phyloP scores from a whole-genome alignment of 805 yeast species.

The Kodamaea lidongshanica region DNA sequence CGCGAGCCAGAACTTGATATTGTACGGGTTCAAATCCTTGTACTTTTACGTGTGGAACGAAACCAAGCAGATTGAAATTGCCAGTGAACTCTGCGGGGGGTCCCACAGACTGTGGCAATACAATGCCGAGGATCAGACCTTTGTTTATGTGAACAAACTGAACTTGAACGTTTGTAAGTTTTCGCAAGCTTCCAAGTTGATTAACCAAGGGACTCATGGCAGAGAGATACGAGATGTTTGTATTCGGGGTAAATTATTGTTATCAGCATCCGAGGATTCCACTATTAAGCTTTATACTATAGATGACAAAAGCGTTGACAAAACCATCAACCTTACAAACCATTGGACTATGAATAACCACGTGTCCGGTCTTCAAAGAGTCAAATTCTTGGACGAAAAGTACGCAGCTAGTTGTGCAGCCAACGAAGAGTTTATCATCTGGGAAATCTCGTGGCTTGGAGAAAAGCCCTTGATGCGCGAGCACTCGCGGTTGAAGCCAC shows the following conservation, averaged over 20 bases:
- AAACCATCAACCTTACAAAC: no score
- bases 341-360: conserved; percentile 70
- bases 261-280: conserved; percentile 89
- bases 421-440: conserved; percentile 78
- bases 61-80: conserved; percentile 62
- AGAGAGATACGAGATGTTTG: conserved; percentile 79
- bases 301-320: no score
- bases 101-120: conserved; percentile 81
- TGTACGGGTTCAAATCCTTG: conserved; percentile 81
- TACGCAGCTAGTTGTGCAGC: conserved; percentile 58
- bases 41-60: conserved; percentile 79
- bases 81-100: conserved; percentile 80
- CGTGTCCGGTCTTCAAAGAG: conserved; percentile 80
- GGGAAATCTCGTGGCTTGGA: conserved; percentile 49
- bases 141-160: conserved; percentile 54
- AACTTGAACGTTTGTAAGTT: conserved; percentile 34
- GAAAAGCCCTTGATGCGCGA: conserved; percentile 43
- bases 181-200: conserved; percentile 17
- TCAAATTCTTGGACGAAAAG: conserved; percentile 52
- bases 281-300: conserved; percentile 52
- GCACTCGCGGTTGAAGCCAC: conserved; percentile 50
- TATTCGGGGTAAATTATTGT: conserved; percentile 47
- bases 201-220: conserved; percentile 74
- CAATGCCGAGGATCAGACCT: conserved; percentile 28
- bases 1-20: conserved; percentile 39